Percentiles rank a stretch among this genome's conserved stretches.
Conservation (phyloP, 192 early-diverging fungal genomes). For the Jimgerdemannia lactiflua region DNA sequence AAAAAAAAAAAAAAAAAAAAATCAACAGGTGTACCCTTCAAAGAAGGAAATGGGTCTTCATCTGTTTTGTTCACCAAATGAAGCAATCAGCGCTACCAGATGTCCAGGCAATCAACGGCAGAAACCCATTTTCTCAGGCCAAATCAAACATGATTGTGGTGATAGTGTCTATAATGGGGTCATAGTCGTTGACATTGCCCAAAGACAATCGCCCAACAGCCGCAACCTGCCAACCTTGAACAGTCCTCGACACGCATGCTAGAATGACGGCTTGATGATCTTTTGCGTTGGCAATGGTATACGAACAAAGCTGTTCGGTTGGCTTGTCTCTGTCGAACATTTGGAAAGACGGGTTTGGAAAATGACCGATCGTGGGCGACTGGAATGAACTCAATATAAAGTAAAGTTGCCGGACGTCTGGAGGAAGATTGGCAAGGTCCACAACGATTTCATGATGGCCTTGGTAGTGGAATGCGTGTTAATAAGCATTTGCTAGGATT, state of each 20-base stretch:
- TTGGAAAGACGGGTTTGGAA: conserved; percentile 13
- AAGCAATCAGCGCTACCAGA: too few relatives aligned
- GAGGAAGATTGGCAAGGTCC: conserved; percentile 14
- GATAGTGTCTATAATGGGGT: conserved; percentile 4
- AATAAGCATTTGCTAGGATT: neutral
- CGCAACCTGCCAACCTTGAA: conserved; percentile 17
- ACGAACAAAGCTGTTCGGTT: conserved; percentile 9
- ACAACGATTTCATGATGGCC: conserved; percentile 14
- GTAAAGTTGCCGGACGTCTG: conserved; percentile 14
- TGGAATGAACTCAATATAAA: conserved; percentile 18
- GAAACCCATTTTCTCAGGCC: too few relatives aligned
- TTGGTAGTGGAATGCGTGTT: neutral
- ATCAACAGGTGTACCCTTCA: too few relatives aligned
- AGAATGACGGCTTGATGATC: conserved; percentile 20
- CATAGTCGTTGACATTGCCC: conserved; percentile 20
- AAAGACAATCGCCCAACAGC: conserved; percentile 2
- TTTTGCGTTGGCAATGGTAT: conserved; percentile 6
- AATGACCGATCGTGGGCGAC: conserved; percentile 16
- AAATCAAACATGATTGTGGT: neutral
- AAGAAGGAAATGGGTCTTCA: too few relatives aligned
- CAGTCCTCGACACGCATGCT: conserved; percentile 15
- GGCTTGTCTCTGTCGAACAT: conserved; percentile 14
- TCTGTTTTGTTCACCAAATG: too few relatives aligned
- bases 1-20: too few relatives aligned
- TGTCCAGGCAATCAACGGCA: too few relatives aligned